Evolutionary conservation across 139 green algal species (phyloP), one percentile per base, ranked within the genome.

Genomic region (Chlorella sp.): DNA sequence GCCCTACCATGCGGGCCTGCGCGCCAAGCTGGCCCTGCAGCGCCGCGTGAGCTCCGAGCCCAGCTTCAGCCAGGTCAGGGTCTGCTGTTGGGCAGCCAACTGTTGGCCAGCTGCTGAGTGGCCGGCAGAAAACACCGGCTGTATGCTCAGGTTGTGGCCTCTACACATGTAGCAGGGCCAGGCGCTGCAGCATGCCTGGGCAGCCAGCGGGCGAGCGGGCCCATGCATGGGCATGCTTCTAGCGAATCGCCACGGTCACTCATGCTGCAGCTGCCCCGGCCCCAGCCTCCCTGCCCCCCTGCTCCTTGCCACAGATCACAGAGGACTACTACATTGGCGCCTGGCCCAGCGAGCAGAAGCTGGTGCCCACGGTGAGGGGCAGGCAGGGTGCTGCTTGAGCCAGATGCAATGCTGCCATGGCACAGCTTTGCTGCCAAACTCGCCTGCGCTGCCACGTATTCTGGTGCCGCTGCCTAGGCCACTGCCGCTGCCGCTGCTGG

Each of bases 1-100:
- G 87, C 92, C 92, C 4, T 95, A 95, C 84, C 91, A 95, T 73
- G 48, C 89, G 0, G 87, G 77, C 3, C 69, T 95, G 48, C 82
- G 90, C 0, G 60, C 86, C n/a, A 95, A 95, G 85, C 83, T 95
- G 32, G 68, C 58, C 3, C 36, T 90, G 19, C 86, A 92, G 46
- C 79, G 86, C 5, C 78, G 62, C 3, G 11, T 90, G 1, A 84
- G 41, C 41, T 67, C 58, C 1, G 92, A 95, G 77, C 88, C 87
- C 30, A 72, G 82, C 24, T 95, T 86, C 72, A 78, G 87, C 76
- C 70, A 84, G 4, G 89, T 75, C n/a, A n/a, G 69, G 20, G 38
- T 7, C 46, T 54, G 46, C 46, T 11, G 11, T 54, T 54, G 8
- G 4, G n/a, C 65, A 36, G 30, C 1, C 4, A 14, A 1, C 16